A percentile compares a stretch with the other conserved stretches of the same genome.
Evolutionary conservation across 1,284 basidiomycete genomes (phyloP).

Genomic region (Heterobasidion parviporum): DNA sequence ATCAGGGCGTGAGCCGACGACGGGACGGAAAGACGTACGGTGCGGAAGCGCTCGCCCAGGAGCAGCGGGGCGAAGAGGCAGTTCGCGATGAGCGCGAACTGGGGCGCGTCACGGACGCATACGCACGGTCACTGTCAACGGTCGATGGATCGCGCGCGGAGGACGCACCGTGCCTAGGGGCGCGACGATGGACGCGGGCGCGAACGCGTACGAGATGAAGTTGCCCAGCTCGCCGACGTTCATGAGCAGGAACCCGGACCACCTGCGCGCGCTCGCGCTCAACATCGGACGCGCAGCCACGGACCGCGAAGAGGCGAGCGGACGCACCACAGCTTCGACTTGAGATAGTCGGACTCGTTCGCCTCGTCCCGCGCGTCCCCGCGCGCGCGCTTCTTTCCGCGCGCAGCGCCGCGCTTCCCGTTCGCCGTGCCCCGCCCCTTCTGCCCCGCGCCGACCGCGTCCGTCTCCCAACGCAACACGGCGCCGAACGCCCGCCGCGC

Average conservation of each 20-base stretch:
- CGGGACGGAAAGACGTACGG: constrained; percentile 29
- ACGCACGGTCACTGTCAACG: not conserved
- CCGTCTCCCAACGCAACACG: not conserved
- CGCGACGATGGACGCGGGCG: constrained; percentile 92
- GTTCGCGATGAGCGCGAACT: constrained; percentile 91
- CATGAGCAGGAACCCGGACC: constrained; percentile 86
- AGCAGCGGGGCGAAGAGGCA: constrained; percentile 90
- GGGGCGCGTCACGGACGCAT: constrained; percentile 4
- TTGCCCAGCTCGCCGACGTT: constrained; percentile 89
- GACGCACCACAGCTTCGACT: constrained; percentile 71
- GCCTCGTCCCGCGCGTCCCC: constrained; percentile 2
- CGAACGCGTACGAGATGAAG: constrained; percentile 83
- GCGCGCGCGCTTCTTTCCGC: not conserved
- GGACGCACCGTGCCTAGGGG: constrained; percentile 82
- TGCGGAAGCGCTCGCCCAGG: constrained; percentile 71
- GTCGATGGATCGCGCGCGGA: constrained; percentile 1
- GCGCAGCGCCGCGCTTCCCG: not conserved
- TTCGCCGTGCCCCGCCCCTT: not conserved
- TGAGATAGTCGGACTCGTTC: constrained; percentile 63
- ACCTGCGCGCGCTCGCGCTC: constrained; percentile 45
- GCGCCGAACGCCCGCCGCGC: constrained; percentile 4
- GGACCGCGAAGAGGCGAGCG: not conserved
- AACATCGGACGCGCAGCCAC: not conserved
- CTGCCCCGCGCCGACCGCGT: not conserved
- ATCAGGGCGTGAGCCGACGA: not conserved